Evolutionary conservation across 257 asterid genomes (phyloP).

Genomic region (Linaria vulgaris): DNA sequence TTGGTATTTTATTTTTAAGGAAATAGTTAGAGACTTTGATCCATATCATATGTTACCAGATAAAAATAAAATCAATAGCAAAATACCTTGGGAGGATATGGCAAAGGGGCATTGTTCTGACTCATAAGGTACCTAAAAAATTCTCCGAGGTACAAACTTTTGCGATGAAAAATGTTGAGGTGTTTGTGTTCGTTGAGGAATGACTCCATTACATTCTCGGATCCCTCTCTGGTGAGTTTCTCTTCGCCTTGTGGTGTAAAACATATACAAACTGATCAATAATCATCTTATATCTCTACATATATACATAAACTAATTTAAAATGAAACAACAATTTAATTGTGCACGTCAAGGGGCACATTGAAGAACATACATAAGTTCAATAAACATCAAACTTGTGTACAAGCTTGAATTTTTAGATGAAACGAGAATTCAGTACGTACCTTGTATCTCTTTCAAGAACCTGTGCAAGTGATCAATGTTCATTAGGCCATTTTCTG

Average conservation of each 20-base stretch:
- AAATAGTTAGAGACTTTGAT: no score
- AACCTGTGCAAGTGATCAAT: slow-evolving; percentile 49
- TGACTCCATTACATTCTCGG: slow-evolving; percentile 46
- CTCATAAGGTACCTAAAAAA: slow-evolving; percentile 61
- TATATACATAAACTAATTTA: no score
- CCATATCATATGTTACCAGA: no score
- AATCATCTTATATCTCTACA: no score
- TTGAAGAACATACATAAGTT: no score
- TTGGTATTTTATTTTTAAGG: no score
- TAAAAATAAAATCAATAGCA: background rate
- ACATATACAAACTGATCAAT: no score
- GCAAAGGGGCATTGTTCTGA: slow-evolving; percentile 51
- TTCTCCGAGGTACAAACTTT: slow-evolving; percentile 40
- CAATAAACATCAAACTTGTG: no score
- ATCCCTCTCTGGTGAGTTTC: slow-evolving; percentile 39
- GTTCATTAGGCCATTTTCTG: slow-evolving; percentile 61
- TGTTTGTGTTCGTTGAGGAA: slow-evolving; percentile 52
- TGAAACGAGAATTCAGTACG: no score
- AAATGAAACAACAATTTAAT: no score
- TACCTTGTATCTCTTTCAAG: slow-evolving; percentile 68
- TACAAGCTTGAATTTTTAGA: no score
- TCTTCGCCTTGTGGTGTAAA: slow-evolving; percentile 67
- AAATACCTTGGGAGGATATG: slow-evolving; percentile 49
- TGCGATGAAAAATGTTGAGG: slow-evolving; percentile 48
- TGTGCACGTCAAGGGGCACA: no score